phyloP scores from a whole-genome alignment of 192 early-diverging fungal species.

The Backusella psychrophila region DNA sequence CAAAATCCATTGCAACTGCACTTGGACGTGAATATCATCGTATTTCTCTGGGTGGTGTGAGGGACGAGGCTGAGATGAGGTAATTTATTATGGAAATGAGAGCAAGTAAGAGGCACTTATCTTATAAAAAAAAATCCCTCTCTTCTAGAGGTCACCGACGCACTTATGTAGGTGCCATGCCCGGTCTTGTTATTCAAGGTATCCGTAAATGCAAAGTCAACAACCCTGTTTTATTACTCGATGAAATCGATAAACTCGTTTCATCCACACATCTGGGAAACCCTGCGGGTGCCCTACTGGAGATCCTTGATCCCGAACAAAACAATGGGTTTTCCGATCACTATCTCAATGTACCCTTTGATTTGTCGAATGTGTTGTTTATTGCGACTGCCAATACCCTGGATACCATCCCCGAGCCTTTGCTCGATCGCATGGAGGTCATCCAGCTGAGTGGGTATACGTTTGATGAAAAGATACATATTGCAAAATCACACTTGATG shows the following conservation, averaged over 20 bases:
- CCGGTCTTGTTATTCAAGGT: constrained; percentile 77
- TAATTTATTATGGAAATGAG: background rate
- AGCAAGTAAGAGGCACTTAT: background rate
- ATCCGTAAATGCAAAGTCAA: constrained; percentile 64
- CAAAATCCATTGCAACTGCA: constrained; percentile 76
- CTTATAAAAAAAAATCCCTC: background rate
- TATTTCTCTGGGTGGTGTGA: constrained; percentile 78
- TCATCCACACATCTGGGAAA: constrained; percentile 65
- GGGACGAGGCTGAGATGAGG: constrained; percentile 84
- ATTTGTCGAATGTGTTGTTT: constrained; percentile 69
- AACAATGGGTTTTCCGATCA: constrained; percentile 81
- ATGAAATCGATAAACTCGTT: constrained; percentile 84
- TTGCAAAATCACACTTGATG: constrained; percentile 68
- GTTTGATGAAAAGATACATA: constrained; percentile 81
- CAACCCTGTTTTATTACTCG: constrained; percentile 55
- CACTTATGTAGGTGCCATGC: constrained; percentile 85
- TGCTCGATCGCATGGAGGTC: constrained; percentile 85
- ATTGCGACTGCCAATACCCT: constrained; percentile 81
- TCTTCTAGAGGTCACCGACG: constrained; percentile 70
- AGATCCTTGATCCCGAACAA: constrained; percentile 86
- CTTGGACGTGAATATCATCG: constrained; percentile 78
- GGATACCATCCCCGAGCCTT: constrained; percentile 73
- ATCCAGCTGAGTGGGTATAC: constrained; percentile 78
- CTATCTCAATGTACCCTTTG: constrained; percentile 69
- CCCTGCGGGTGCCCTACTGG: constrained; percentile 75